These are phyloP conservation scores for Pichia cabralensis DNA, from an alignment of 805 yeast species.

Conservation along the genomic window DNA sequence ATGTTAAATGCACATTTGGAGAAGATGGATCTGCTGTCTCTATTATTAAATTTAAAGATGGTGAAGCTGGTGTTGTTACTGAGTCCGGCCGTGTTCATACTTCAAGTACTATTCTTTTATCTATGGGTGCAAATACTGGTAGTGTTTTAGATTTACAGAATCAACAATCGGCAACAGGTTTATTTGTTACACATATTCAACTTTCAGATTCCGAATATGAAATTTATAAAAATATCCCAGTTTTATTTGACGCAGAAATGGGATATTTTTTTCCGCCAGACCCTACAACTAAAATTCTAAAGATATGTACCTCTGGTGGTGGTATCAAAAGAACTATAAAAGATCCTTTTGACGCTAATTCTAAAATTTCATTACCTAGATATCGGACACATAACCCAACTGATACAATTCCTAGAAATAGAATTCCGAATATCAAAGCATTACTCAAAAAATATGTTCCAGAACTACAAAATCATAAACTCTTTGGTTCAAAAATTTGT, in stretches of 20 bases:
- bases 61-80: slow-evolving; percentile 15
- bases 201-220: slow-evolving; percentile 28
- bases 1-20: slow-evolving; percentile 28
- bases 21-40: slow-evolving; percentile 16
- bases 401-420: slow-evolving; percentile 29
- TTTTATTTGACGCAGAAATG: slow-evolving; percentile 32
- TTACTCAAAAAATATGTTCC: slow-evolving; percentile 28
- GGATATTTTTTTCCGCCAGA: slow-evolving; percentile 44
- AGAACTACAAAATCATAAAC: slow-evolving; percentile 24
- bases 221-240: slow-evolving; percentile 29
- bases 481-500: slow-evolving; percentile 26
- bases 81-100: slow-evolving; percentile 20
- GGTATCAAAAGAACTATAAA: slow-evolving; percentile 20
- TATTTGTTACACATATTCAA: slow-evolving; percentile 30
- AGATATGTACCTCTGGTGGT: slow-evolving; percentile 29
- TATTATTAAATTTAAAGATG: slow-evolving; percentile 5
- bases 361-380: slow-evolving; percentile 27
- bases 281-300: slow-evolving; percentile 24
- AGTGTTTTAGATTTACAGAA: slow-evolving; percentile 22
- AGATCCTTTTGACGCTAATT: slow-evolving; percentile 9
- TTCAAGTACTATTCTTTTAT: slow-evolving; percentile 27
- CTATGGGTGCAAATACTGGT: slow-evolving; percentile 33
- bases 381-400: slow-evolving; percentile 22
- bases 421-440: slow-evolving; percentile 17
- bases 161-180: slow-evolving; percentile 30